Base-by-base conservation (phyloP, 306 rosid genomes). In the Vachellia collinsii region DNA sequence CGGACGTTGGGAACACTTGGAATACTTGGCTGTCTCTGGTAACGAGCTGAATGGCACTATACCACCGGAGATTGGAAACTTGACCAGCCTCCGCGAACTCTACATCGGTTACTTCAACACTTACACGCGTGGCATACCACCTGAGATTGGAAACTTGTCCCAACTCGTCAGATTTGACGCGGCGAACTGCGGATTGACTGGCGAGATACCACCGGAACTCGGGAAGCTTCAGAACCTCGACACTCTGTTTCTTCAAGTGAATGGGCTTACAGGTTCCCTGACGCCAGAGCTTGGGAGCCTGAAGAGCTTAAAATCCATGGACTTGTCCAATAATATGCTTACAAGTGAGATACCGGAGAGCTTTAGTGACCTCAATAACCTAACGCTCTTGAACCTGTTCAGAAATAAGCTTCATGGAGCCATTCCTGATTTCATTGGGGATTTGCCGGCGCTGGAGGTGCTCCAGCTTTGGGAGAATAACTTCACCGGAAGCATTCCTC, bases 401-500 rank as follows among this genome's bases (percentile, higher is more conserved):
- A 76, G 99, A 53, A 94, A 94, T 84, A 90, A 86, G 84, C 99
- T 94, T 58, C 94, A 93, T 76, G 99, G 99, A 12, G 93, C 93
- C 9, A 94, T 94, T 77, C 99, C 99, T 1, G 97, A 90, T 67
- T 94, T 94, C 37, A 56, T 93, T 12, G 97, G 92, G 6, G 94
- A 88, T 11, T 69, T 93, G 80, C 97, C 97, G 62, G 84, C 82
- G 43, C 82, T 94, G 63, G 93, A 94, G 79, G 99, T 94, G 0
- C 71, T 94, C 76, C 99, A 94, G 83, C 80, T 94, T 14, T 94
- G 99, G 99, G 97, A 93, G 86, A 94, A 94, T 74, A 94, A 94
- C 87, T 91, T 94, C 89, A 94, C 99, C 0, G 99, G 93, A 2
- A 87, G 85, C 65, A 91, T 94, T 73, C 99, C 99, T 17, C 86